phyloP scores from a whole-genome alignment of 257 asterid genomes.

The Przewalskia tangutica region DNA sequence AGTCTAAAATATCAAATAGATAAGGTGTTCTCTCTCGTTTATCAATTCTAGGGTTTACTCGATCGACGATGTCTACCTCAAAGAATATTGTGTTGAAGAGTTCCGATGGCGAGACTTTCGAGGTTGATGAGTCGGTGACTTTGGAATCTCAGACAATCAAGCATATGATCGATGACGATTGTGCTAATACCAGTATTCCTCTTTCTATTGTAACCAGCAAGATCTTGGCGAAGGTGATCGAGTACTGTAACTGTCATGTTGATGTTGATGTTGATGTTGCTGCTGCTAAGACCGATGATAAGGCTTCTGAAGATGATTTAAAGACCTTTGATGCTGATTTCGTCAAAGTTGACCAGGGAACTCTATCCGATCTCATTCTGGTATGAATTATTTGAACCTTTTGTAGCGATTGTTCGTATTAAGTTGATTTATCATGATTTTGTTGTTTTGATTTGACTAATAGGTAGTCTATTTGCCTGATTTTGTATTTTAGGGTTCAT shows the following conservation, averaged over 20 bases:
- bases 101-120: constrained; percentile 47
- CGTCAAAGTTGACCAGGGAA: constrained; percentile 46
- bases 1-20: no score
- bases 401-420: no score
- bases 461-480: background rate
- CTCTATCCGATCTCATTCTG: constrained; percentile 50
- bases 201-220: constrained; percentile 46
- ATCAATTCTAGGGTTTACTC: background rate
- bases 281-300: constrained; percentile 20
- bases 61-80: constrained; percentile 15
- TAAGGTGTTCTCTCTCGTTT: background rate
- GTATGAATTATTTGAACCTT: constrained; percentile 9
- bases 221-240: constrained; percentile 52
- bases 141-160: constrained; percentile 41
- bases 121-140: constrained; percentile 46
- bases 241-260: constrained; percentile 50
- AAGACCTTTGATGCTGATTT: constrained; percentile 40
- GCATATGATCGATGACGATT: constrained; percentile 41
- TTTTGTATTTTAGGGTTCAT: background rate
- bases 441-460: background rate
- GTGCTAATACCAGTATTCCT: constrained; percentile 39
- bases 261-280: no score
- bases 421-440: background rate
- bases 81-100: constrained; percentile 38
- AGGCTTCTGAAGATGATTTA: constrained; percentile 27